Percentiles rank a stretch among this genome's conserved stretches.
These are phyloP conservation scores for Trichoderma lentiforme DNA, from an alignment of 2,329 filamentous ascomycete species.

Conservation along the genomic window DNA sequence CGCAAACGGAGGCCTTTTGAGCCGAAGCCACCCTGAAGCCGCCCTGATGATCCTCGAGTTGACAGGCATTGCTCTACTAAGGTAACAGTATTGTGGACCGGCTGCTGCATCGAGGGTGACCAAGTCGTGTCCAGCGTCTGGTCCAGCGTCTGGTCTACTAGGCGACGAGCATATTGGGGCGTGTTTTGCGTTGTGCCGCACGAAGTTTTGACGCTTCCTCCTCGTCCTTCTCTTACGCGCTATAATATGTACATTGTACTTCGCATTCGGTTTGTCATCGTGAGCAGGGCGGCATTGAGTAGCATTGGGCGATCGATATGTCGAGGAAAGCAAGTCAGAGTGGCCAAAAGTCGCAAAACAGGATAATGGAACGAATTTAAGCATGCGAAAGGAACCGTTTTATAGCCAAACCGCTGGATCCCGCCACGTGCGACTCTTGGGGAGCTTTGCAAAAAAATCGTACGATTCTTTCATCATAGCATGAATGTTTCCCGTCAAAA, in stretches of 20 bases:
- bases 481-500: slow-evolving; percentile 10
- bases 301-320: background rate
- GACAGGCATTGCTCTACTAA: background rate
- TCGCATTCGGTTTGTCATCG: background rate
- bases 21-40: background rate
- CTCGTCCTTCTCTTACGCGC: background rate
- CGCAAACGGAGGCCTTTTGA: background rate
- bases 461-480: slow-evolving; percentile 19
- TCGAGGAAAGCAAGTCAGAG: background rate
- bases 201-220: background rate
- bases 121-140: background rate
- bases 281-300: background rate
- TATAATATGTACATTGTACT: background rate
- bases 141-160: background rate
- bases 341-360: background rate
- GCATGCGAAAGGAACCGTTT: background rate
- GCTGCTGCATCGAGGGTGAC: background rate
- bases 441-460: slow-evolving; percentile 5
- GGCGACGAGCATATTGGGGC: background rate
- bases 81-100: background rate
- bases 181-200: slow-evolving; percentile 9
- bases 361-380: background rate
- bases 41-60: background rate
- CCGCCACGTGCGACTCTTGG: background rate
- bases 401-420: slow-evolving; percentile 10